phyloP scores from a whole-genome alignment of 306 rosid genomes.

The Phaseolus lunatus region DNA sequence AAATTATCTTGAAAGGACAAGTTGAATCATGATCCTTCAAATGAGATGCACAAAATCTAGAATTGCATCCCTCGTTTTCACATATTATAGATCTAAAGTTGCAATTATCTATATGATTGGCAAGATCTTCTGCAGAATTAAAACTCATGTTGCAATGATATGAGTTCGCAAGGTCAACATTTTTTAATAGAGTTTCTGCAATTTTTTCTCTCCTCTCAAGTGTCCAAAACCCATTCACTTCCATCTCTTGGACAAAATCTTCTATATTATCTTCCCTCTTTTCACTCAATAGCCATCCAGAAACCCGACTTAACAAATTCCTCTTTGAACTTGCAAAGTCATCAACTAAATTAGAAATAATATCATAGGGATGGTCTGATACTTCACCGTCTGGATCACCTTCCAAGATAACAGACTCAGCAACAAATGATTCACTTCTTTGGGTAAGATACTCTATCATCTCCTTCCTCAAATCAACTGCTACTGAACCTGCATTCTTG shows the following conservation, averaged over 20 bases:
- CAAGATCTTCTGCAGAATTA: constrained; percentile 57
- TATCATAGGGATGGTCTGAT: constrained; percentile 73
- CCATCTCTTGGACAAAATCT: constrained; percentile 85
- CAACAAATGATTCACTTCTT: constrained; percentile 78
- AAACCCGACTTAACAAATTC: constrained; percentile 75
- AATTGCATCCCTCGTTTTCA: constrained; percentile 67
- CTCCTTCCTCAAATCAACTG: constrained; percentile 77
- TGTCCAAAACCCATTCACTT: constrained; percentile 75
- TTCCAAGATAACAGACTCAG: constrained; percentile 71
- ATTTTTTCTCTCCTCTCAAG: constrained; percentile 65
- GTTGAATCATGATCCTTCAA: constrained; percentile 68
- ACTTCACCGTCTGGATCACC: constrained; percentile 59
- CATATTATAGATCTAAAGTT: constrained; percentile 66
- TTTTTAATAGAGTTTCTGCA: constrained; percentile 60
- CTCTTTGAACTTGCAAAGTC: constrained; percentile 71
- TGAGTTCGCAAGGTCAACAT: constrained; percentile 71
- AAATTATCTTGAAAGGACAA: constrained; percentile 82
- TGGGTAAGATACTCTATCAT: constrained; percentile 69
- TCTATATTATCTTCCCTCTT: constrained; percentile 89
- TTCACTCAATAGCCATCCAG: constrained; percentile 80
- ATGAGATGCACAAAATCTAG: constrained; percentile 64
- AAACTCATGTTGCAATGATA: constrained; percentile 68
- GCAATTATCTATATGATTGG: constrained; percentile 59
- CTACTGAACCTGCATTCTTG: constrained; percentile 71
- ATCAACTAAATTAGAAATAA: constrained; percentile 76